Base-by-base conservation (phyloP, 352 stramenopile genomes). In the Globisporangium okanoganense region DNA sequence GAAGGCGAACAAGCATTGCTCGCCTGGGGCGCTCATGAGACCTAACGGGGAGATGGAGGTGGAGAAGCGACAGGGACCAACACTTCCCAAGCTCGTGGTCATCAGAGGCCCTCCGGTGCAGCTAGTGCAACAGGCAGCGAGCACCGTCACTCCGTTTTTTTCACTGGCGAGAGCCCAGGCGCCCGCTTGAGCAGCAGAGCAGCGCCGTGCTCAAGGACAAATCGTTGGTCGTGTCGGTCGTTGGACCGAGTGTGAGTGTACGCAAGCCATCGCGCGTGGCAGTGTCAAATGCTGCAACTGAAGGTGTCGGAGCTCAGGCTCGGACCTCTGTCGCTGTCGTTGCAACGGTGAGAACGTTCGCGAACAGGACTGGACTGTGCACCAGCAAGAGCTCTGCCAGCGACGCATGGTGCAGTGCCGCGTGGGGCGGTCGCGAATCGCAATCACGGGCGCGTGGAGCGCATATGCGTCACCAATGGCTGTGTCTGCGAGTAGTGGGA, bases 371-470 rank as follows among this genome's bases (percentile, higher is more conserved):
- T 72, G 74, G 65, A 51, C 51, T 2, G 52, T 66, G 12, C 80
- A 90, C 51, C 58, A 71, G 14, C 49, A 66, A 16, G 40, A 59
- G 3, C 51, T 63, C 1, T 85, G 77, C 35, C 74, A 76, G 38
- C 66, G 82, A 25, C 72, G 76, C 7, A 60, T 73, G 4, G 75
- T 88, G 7, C 57, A 70, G 25, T 90, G 80, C 50, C 63, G 60
- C 5, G 12, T 79, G 2, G 68, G 85, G 25, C 65, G 55, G 20
- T 65, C 70, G 1, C 75, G 68, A 20, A 40, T 59, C 5, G 64
- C 59, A 1, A 65, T 72, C 54, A 60, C 65, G 33, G 53, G 47
- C 5, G 70, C 72, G 22, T 69, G 76, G 43, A 47, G 57, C 1
- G 58, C 67, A 14, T 75, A 69, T 24, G 51, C 61, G n/a, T 52